Conservation (phyloP, 116 monocot genomes). For the Papilionanthe hybrid region DNA sequence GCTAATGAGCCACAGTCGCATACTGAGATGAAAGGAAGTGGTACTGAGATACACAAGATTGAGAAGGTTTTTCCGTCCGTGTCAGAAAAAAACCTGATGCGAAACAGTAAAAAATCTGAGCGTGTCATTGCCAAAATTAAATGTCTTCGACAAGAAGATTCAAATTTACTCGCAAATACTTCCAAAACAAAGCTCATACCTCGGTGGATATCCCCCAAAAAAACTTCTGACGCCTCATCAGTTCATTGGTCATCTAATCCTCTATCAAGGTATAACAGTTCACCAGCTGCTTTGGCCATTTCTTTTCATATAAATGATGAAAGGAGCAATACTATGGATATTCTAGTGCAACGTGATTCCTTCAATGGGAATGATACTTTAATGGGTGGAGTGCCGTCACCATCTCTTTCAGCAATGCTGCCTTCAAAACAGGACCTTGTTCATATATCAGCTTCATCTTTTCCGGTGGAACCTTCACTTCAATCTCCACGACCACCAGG, state of each 20-base stretch:
- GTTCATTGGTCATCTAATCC: slow-evolving; percentile 42
- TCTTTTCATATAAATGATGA: slow-evolving; percentile 13
- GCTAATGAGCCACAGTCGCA: slow-evolving; percentile 3
- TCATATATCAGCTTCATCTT: not conserved
- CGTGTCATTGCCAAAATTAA: slow-evolving; percentile 12
- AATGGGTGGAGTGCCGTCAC: not conserved
- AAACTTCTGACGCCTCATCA: slow-evolving; percentile 35
- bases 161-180: slow-evolving; percentile 12
- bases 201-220: slow-evolving; percentile 46
- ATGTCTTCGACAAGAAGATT: slow-evolving; percentile 16
- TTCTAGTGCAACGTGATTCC: not conserved
- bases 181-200: slow-evolving; percentile 24
- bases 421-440: not conserved
- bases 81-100: slow-evolving; percentile 21
- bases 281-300: slow-evolving; percentile 49
- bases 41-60: slow-evolving; percentile 16
- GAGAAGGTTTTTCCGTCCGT: slow-evolving; percentile 21
- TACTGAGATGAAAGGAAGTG: slow-evolving; percentile 17
- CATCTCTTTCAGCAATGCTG: slow-evolving; percentile 14
- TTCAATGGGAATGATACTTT: not conserved
- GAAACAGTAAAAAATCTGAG: slow-evolving; percentile 11
- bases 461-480: slow-evolving; percentile 6
- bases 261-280: slow-evolving; percentile 43
- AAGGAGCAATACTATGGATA: not conserved
- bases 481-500: slow-evolving; percentile 5